Conservation (phyloP, 495 filamentous ascomycete genomes). For the Tuber aestivum region DNA sequence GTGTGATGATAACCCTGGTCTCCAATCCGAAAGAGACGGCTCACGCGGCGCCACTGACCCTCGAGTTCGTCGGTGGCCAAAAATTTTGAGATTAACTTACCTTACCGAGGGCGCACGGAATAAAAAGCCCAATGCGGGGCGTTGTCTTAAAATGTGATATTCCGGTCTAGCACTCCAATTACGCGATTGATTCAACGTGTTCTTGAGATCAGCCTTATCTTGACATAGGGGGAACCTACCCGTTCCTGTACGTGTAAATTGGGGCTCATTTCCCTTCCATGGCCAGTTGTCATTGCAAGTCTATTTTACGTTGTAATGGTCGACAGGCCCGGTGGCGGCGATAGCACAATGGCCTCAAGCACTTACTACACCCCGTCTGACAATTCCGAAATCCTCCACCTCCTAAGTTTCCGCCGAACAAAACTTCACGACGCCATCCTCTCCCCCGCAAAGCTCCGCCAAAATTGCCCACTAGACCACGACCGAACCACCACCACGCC, state of each 20-base stretch:
- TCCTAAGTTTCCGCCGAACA: conserved; percentile 13
- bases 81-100: background rate
- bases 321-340: background rate
- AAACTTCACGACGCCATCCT: conserved; percentile 20
- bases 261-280: background rate
- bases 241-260: background rate
- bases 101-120: background rate
- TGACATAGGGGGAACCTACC: background rate
- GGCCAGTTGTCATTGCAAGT: background rate
- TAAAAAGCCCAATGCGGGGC: background rate
- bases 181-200: background rate
- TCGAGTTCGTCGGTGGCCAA: background rate
- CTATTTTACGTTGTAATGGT: background rate
- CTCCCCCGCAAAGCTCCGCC: conserved; percentile 16
- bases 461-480: conserved; percentile 23
- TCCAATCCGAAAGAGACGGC: background rate
- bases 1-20: background rate
- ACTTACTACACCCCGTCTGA: background rate
- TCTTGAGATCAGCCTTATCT: background rate
- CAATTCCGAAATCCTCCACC: conserved; percentile 15
- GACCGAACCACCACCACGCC: conserved; percentile 9
- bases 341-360: background rate
- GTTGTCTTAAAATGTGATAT: conserved; percentile 1
- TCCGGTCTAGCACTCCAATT: background rate
- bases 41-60: background rate